These are phyloP conservation scores for Crithidia brevicula DNA, from an alignment of 208 protist genomes.

Conservation along the genomic window DNA sequence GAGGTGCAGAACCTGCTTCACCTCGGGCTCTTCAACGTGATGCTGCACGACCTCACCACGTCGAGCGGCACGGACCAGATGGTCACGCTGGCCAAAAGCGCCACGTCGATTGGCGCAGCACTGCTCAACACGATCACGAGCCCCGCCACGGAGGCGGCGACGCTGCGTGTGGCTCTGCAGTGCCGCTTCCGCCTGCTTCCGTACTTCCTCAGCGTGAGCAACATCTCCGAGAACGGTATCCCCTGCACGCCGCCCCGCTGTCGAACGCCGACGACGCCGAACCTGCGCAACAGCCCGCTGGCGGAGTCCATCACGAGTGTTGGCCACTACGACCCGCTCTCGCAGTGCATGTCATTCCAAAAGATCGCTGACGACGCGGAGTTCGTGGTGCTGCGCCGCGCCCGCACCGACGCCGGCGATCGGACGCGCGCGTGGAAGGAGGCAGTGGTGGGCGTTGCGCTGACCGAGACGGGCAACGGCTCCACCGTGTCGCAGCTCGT, in stretches of 20 bases:
- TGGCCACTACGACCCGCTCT: conserved; percentile 68
- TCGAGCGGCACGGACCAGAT: conserved; percentile 64
- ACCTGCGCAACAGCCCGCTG: conserved; percentile 57
- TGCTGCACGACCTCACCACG: conserved; percentile 70
- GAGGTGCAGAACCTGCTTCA: conserved; percentile 68
- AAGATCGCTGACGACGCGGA: conserved; percentile 66
- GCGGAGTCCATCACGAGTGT: conserved; percentile 58
- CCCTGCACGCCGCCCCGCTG: conserved; percentile 43
- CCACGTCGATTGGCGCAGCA: conserved; percentile 41
- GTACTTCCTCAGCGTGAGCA: conserved; percentile 72
- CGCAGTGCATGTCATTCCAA: conserved; percentile 64
- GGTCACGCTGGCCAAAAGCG: conserved; percentile 69
- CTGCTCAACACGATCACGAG: conserved; percentile 48
- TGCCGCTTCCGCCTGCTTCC: conserved; percentile 77
- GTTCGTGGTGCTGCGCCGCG: conserved; percentile 57
- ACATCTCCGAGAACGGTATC: conserved; percentile 46
- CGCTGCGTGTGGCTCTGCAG: conserved; percentile 55
- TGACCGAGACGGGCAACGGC: conserved; percentile 43
- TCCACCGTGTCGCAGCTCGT: conserved; percentile 59
- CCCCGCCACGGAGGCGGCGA: conserved; percentile 37
- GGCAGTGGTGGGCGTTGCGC: conserved; percentile 43
- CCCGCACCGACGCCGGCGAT: conserved; percentile 36
- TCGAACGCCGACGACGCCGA: conserved; percentile 42
- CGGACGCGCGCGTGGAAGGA: conserved; percentile 48
- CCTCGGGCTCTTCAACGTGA: conserved; percentile 73